Conservation (phyloP, 768 basidiomycete genomes). For the Russula foetens region DNA sequence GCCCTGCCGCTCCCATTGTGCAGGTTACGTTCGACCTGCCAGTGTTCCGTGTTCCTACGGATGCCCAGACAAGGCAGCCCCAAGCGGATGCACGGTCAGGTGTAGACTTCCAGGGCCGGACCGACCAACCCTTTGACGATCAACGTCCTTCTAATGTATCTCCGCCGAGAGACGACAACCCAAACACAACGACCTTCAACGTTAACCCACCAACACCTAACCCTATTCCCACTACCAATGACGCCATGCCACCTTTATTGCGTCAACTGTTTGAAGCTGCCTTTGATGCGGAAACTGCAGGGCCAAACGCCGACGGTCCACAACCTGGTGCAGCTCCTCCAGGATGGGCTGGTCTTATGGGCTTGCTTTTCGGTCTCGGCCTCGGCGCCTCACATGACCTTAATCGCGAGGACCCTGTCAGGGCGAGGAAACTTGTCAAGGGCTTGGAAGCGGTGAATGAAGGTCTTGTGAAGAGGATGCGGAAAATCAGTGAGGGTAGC, state of each 20-base stretch:
- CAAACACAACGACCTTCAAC: neutral
- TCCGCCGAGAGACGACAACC: neutral
- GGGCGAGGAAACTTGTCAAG: slow-evolving; percentile 53
- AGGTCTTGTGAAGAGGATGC: slow-evolving; percentile 58
- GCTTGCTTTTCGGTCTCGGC: slow-evolving; percentile 14
- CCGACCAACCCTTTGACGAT: too few relatives aligned
- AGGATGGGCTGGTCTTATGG: slow-evolving; percentile 9
- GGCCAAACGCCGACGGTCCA: neutral
- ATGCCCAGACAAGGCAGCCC: neutral
- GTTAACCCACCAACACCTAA: slow-evolving; percentile 1
- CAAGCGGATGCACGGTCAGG: neutral
- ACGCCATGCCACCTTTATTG: neutral
- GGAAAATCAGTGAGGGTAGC: slow-evolving; percentile 38
- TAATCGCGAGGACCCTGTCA: slow-evolving; percentile 53
- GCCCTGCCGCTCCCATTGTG: slow-evolving; percentile 3
- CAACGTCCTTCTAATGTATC: neutral
- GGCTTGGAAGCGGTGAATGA: slow-evolving; percentile 59
- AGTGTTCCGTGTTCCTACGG: slow-evolving; percentile 10
- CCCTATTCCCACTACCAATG: neutral
- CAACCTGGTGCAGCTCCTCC: slow-evolving; percentile 8
- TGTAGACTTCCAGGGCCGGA: neutral
- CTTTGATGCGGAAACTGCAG: neutral
- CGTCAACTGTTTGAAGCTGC: slow-evolving; percentile 9
- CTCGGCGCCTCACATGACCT: slow-evolving; percentile 23
- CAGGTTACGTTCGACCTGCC: slow-evolving; percentile 13